These are phyloP conservation scores for Paulownia fortunei DNA, from an alignment of 257 asterid genomes.

Conservation along the genomic window DNA sequence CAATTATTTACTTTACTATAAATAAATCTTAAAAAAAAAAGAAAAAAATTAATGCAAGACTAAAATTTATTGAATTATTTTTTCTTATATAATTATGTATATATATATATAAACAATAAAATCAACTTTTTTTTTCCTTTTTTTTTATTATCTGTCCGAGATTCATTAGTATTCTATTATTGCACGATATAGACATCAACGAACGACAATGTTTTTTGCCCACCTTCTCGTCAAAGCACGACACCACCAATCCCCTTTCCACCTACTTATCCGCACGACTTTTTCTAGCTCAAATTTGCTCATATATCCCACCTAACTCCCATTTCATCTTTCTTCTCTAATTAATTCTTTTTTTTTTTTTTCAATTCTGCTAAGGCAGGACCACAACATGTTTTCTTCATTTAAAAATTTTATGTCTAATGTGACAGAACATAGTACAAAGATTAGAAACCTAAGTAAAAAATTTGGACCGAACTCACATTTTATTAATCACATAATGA, in stretches of 20 bases:
- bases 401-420: neutral
- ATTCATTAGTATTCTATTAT: neutral
- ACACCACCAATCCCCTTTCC: neutral
- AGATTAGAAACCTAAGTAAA: neutral
- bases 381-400: neutral
- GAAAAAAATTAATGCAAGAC: neutral
- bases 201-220: neutral
- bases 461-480: no score
- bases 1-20: no score
- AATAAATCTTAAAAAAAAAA: neutral
- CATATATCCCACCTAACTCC: constrained; percentile 4
- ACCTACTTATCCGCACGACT: neutral
- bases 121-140: neutral
- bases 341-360: neutral
- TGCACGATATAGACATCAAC: neutral
- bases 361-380: neutral
- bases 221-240: neutral
- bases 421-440: neutral
- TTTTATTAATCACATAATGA: no score
- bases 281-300: neutral
- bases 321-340: neutral
- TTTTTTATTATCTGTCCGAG: neutral
- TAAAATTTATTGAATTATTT: neutral
- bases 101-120: neutral
- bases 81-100: neutral